Percentiles rank a stretch among this genome's conserved stretches.
phyloP scores from a whole-genome alignment of 2,329 filamentous ascomycete species.

The Tolypocladium endophyticum region DNA sequence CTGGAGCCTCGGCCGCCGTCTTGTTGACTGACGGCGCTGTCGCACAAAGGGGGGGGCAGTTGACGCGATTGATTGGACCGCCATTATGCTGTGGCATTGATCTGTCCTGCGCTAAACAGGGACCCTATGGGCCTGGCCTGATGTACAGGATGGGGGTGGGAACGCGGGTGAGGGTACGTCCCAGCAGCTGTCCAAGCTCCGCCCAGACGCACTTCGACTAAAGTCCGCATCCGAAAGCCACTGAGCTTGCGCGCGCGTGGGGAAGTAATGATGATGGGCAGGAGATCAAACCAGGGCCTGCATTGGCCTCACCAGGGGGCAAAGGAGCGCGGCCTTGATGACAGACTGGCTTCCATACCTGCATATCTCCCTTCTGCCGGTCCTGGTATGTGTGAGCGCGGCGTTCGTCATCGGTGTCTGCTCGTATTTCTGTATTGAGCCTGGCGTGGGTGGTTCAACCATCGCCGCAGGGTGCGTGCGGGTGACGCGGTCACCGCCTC shows the following conservation, averaged over 20 bases:
- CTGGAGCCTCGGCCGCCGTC: conserved; percentile 15
- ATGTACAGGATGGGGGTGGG: background rate
- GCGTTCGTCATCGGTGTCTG: background rate
- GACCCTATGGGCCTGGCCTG: conserved; percentile 3
- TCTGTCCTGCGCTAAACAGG: conserved; percentile 18
- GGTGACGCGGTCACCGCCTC: background rate
- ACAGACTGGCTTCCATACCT: background rate
- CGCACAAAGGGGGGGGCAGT: conserved; percentile 5
- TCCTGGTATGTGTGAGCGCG: background rate
- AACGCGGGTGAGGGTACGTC: background rate
- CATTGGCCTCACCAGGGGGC: background rate
- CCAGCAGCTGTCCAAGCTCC: background rate
- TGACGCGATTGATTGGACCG: conserved; percentile 15
- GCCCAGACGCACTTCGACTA: background rate
- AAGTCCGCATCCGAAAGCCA: background rate
- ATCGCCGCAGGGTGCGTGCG: background rate
- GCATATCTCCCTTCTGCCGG: background rate
- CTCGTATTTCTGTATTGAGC: background rate
- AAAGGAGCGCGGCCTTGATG: background rate
- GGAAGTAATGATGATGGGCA: background rate
- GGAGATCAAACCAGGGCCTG: background rate
- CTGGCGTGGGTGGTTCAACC: background rate
- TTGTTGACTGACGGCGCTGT: conserved; percentile 16
- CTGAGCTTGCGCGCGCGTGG: background rate
- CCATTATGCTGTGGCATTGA: conserved; percentile 16